A percentile compares a stretch with the other conserved stretches of the same genome.
These are phyloP conservation scores for Boletus rubescentipes DNA, from an alignment of 768 basidiomycete species.

Conservation along the genomic window DNA sequence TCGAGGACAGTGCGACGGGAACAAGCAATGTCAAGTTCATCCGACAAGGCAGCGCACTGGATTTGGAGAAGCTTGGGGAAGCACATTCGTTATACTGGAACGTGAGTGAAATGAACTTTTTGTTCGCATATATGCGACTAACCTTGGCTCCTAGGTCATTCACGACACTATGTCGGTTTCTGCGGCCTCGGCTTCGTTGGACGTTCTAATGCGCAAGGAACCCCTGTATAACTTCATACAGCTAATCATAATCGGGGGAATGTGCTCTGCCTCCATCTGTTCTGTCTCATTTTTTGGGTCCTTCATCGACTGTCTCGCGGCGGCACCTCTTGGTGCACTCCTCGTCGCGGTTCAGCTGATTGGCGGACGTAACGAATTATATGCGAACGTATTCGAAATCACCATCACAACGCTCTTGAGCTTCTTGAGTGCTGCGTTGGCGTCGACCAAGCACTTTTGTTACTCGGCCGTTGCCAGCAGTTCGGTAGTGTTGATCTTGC, in stretches of 20 bases:
- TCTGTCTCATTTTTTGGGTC: slow-evolving; percentile 70
- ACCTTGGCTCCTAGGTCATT: slow-evolving; percentile 54
- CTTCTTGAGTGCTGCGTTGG: slow-evolving; percentile 74
- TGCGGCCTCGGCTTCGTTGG: slow-evolving; percentile 68
- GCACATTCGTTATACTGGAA: slow-evolving; percentile 75
- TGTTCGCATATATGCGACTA: neutral
- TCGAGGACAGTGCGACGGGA: slow-evolving; percentile 76
- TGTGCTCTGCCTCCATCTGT: slow-evolving; percentile 76
- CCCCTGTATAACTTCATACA: slow-evolving; percentile 62
- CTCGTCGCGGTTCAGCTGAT: slow-evolving; percentile 72
- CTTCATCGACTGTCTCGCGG: slow-evolving; percentile 72
- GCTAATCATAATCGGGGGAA: slow-evolving; percentile 68
- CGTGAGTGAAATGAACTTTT: slow-evolving; percentile 33
- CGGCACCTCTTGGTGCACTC: slow-evolving; percentile 73
- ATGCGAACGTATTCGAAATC: slow-evolving; percentile 81
- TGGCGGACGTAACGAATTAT: slow-evolving; percentile 73
- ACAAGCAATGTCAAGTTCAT: slow-evolving; percentile 82
- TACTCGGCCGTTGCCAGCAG: slow-evolving; percentile 78
- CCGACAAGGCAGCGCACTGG: slow-evolving; percentile 66
- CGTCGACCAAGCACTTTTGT: slow-evolving; percentile 67
- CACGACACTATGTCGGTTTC: slow-evolving; percentile 77
- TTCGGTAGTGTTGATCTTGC: slow-evolving; percentile 78
- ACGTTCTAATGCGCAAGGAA: slow-evolving; percentile 65
- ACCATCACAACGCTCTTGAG: slow-evolving; percentile 78
- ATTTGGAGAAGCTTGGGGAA: slow-evolving; percentile 73